Evolutionary conservation across 139 green algal genomes (phyloP), one percentile per base, ranked within the genome.

Genomic region (Gonium pectorale): DNA sequence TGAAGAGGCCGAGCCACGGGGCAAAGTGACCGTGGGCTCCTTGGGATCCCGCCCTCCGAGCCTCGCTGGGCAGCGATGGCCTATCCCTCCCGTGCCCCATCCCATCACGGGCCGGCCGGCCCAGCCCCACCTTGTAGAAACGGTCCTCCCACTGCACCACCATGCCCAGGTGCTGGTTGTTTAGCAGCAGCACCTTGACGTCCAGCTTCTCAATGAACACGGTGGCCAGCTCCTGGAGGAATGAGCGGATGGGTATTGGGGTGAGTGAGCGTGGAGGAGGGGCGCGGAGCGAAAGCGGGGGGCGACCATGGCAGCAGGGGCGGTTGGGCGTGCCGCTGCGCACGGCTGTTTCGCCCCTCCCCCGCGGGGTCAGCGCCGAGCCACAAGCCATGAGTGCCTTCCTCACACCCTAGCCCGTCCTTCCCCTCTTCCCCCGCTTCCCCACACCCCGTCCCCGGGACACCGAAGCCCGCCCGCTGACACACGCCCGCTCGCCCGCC

Each of bases 161-260:
- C 98, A 99, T 99, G 84, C 98, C 97, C 83, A 99, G 90, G 90
- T 99, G 96, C 93, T 99, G 97, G 93, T 99, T 99, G 94, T 99
- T 99, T 24, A 99, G 90, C 82, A 99, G 96, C 89, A 99, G 92
- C 38, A 97, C 92, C 94, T 99, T 99, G 44, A 97, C 92, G 56
- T 97, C 93, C 71, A 99, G 91, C 86, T 95, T 90, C 88, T 99
- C 97, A 40, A 98, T 94, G n/a, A 88, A 90, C 29, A 95, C 92
- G 13, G 97, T 99, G 1, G 98, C 98, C 79, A 99, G 90, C 94
- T 99, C 97, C 91, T 97, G 91, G 19, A 33, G 49, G 46, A n/a
- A 21, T 11, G 31, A 21, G 68, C 2, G 43, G 41, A 52, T 35
- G 35, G 66, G 66, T 3, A 66, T 66, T 13, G 24, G 31, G 13